Evolutionary conservation across 208 protist genomes (phyloP), one percentile per base, ranked within the genome.

Genomic region (Crithidia mellificae): DNA sequence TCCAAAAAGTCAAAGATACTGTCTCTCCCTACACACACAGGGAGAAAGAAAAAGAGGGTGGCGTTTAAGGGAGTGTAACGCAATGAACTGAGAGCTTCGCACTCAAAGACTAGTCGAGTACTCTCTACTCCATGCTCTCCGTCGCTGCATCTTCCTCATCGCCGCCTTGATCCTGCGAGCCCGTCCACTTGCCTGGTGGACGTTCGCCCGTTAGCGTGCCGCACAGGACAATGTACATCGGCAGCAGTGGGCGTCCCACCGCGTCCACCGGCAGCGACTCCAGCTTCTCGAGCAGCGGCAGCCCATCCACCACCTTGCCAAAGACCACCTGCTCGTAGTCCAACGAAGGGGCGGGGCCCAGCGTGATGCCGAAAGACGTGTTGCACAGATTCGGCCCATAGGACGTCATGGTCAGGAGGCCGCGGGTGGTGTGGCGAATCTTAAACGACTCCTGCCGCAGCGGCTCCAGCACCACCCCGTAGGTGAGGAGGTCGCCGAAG

Each of bases 291-390:
- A 96, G 61, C 25, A 92, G 43, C 24, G 63, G 53, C 34, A 90
- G 52, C 34, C 93, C 91, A 38, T 96, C 83, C 32, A 92, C 74
- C 32, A 98, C 91, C n/a, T 86, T 72, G 19, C 97, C 97, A 71
- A 99, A 98, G 12, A 98, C 96, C 24, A 97, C 92, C 67, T 99
- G 97, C 55, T 94, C 95, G 64, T 89, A 94, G 63, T 98, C 96
- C 6, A 95, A 72, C 0, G 62, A 72, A 6, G 88, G 87, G 14
- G 80, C 78, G 14, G 87, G 72, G 12, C 70, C 78, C 0, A 93
- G 65, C 9, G 90, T 95, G 66, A 97, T 87, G 49, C 84, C 73
- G 62, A 96, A 96, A 1, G 81, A 75, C 0, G 83, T 90, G 32
- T 81, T 78, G 34, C 81, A 84, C 51, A 90, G 84, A 63, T 95